phyloP scores from a whole-genome alignment of 164 flowering plant species.

The Stephania yunnanensis region DNA sequence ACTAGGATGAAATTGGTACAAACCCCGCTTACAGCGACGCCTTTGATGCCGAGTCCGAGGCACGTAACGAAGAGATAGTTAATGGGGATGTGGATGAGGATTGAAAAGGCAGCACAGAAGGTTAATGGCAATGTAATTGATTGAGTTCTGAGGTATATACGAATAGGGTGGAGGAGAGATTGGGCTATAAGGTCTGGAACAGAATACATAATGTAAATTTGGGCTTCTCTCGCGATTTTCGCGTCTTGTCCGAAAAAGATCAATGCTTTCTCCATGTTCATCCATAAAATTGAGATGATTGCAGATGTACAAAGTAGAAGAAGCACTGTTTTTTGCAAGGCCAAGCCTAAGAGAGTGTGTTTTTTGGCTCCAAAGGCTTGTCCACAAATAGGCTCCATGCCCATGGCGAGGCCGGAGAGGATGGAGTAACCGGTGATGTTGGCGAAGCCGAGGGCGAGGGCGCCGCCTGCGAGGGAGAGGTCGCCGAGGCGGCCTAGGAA shows the following conservation, averaged over 20 bases:
- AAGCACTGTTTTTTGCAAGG: constrained; percentile 49
- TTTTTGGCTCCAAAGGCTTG: constrained; percentile 73
- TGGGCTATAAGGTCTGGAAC: constrained; percentile 63
- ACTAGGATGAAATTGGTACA: constrained; percentile 60
- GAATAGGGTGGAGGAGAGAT: constrained; percentile 60
- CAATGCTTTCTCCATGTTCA: constrained; percentile 48
- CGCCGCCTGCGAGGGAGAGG: constrained; percentile 60
- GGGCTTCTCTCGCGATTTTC: constrained; percentile 50
- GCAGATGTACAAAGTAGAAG: constrained; percentile 43
- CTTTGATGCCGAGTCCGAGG: constrained; percentile 50
- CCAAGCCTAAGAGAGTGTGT: constrained; percentile 51
- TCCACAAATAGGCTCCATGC: constrained; percentile 89
- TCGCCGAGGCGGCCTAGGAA: constrained; percentile 74
- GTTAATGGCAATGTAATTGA: constrained; percentile 70
- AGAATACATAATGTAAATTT: constrained; percentile 43
- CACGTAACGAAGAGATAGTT: constrained; percentile 52
- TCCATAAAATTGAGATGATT: constrained; percentile 55
- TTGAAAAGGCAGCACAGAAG: constrained; percentile 45
- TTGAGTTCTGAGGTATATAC: constrained; percentile 64
- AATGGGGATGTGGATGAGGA: constrained; percentile 63
- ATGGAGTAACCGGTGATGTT: constrained; percentile 84
- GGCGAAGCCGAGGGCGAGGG: constrained; percentile 71
- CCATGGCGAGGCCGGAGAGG: constrained; percentile 70
- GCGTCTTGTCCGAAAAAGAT: constrained; percentile 49
- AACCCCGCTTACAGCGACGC: constrained; percentile 55